Evolutionary conservation across 73 alveolate genomes (phyloP).

Genomic region (Paramecium sexaurelia): DNA sequence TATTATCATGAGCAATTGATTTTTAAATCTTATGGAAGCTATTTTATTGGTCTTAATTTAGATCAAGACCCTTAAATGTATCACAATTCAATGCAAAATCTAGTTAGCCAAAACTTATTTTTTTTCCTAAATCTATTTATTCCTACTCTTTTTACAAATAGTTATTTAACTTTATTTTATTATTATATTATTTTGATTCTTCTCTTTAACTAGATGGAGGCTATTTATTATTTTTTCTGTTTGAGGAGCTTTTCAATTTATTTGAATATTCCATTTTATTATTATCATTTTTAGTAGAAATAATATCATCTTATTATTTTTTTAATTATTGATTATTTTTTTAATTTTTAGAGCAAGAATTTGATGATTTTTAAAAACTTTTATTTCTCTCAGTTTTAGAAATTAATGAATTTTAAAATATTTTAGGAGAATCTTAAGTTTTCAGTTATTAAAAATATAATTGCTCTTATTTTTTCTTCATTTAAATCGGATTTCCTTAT

Average conservation of each 20-base stretch:
- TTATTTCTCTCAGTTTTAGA: not conserved
- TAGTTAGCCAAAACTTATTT: not conserved
- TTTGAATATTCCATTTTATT: not conserved
- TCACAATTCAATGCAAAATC: not conserved
- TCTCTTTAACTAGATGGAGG: too few relatives aligned
- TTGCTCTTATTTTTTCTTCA: not conserved
- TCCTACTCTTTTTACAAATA: not conserved
- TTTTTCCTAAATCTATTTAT: not conserved
- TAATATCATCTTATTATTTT: not conserved
- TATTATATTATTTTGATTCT: too few relatives aligned
- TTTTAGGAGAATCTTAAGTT: not conserved
- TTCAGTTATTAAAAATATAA: not conserved
- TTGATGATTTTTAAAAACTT: not conserved
- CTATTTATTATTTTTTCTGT: not conserved
- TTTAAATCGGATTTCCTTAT: not conserved
- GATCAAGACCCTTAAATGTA: not conserved
- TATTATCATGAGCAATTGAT: not conserved
- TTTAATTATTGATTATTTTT: not conserved
- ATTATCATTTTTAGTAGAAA: not conserved
- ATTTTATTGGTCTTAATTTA: not conserved
- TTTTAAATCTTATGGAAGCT: not conserved
- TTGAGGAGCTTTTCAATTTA: not conserved
- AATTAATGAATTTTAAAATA: not conserved
- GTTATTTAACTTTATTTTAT: not conserved
- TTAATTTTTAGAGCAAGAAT: not conserved